Evolutionary conservation across 2,329 filamentous ascomycete species (phyloP).

Genomic region (Davidsoniella australis): DNA sequence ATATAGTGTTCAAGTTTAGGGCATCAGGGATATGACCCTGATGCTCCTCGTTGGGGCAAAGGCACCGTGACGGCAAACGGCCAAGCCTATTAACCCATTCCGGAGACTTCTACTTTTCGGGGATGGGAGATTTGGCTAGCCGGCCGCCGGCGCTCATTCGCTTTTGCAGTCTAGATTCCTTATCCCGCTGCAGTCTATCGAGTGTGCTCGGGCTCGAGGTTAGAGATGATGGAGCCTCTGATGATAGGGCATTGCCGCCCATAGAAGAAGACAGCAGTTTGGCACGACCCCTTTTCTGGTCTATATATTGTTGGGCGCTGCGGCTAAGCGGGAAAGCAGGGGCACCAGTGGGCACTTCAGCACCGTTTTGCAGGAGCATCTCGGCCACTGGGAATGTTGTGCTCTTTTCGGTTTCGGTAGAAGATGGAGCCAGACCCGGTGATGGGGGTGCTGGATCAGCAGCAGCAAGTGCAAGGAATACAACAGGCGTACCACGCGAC

Average conservation of each 20-base stretch:
- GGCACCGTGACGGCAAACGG: slow-evolving; percentile 8
- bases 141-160: slow-evolving; percentile 61
- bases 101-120: slow-evolving; percentile 36
- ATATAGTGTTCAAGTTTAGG: neutral
- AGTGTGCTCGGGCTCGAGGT: slow-evolving; percentile 31
- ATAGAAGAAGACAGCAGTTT: slow-evolving; percentile 25
- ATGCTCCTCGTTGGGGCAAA: slow-evolving; percentile 1
- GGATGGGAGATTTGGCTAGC: slow-evolving; percentile 47
- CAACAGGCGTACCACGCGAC: slow-evolving; percentile 70
- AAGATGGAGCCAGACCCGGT: slow-evolving; percentile 25
- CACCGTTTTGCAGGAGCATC: slow-evolving; percentile 81
- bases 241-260: slow-evolving; percentile 31
- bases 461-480: slow-evolving; percentile 81
- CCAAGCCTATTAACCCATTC: slow-evolving; percentile 14
- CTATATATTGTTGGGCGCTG: slow-evolving; percentile 68
- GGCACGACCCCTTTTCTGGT: slow-evolving; percentile 47
- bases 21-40: neutral
- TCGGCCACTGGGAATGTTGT: slow-evolving; percentile 79
- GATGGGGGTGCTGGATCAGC: slow-evolving; percentile 74
- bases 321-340: slow-evolving; percentile 72
- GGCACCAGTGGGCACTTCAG: slow-evolving; percentile 58
- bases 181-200: slow-evolving; percentile 35
- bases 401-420: slow-evolving; percentile 30
- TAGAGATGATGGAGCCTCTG: slow-evolving; percentile 29
- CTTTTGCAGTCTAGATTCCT: slow-evolving; percentile 57